Evolutionary conservation across 1,284 basidiomycete genomes (phyloP), one percentile per base, ranked within the genome.

Genomic region (Inonotus obliquus): DNA sequence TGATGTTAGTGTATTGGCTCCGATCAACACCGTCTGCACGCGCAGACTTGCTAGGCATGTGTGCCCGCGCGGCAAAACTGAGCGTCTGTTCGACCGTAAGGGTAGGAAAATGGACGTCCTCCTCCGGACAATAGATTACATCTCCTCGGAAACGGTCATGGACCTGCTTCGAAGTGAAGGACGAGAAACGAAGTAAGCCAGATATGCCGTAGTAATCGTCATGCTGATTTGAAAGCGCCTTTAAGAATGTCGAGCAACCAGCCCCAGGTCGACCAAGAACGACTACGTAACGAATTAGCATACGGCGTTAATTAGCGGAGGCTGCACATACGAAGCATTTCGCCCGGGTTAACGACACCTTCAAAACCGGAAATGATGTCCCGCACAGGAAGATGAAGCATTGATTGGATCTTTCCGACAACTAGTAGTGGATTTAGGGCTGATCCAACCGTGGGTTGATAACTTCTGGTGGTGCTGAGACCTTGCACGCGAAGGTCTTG

Each of bases 211-310:
- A 66, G 66, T 72, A 79, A 19, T 72, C 74, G 6, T 65, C 64
- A 21, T 71, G 72, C 57, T 76, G 72, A 65, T 77, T 77, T 23
- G 77, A 73, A 37, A 79, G 69, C 7, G 73, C 72, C 65, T 77
- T 76, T 58, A 79, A 70, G 60, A 79, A 72, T 2, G 76, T 76
- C 6, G 72, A 71, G 68, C 77, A 79, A 6, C 77, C 77, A 1
- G 74, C 67, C 35, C 75, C 74, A 11, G 77, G 77, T 11, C 73
- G 69, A n/a, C 77, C 77, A 21, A 79, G 69, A 19, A 78, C 77
- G 23, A 75, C 68, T 70, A 48, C 5, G 11, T 14, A 44, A 17
- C n/a, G 5, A 60, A 59, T 56, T 54, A 56, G 48, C 56, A 44
- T 44, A 6, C 41, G 32, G 13, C 3, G 21, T 9, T 29, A 21